phyloP scores from a whole-genome alignment of 345 rosid genomes.

The Combretum micranthum region DNA sequence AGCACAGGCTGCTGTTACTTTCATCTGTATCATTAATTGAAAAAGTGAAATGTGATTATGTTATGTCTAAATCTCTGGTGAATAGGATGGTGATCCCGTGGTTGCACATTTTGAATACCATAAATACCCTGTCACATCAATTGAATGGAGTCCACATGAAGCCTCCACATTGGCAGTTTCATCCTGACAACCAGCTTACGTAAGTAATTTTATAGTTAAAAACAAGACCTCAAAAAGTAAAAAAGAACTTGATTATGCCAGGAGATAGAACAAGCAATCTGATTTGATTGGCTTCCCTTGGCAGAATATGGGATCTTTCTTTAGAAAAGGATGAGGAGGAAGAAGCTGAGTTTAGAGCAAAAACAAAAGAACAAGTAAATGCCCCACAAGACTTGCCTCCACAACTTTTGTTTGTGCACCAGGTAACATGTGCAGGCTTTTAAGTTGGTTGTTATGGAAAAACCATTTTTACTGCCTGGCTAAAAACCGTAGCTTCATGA shows the following conservation, averaged over 20 bases:
- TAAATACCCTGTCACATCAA: conserved; percentile 82
- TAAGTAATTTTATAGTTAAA: conserved; percentile 23
- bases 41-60: too few species aligned
- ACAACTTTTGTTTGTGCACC: conserved; percentile 94
- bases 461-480: background rate
- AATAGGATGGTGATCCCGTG: conserved; percentile 63
- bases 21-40: too few species aligned
- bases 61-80: too few species aligned
- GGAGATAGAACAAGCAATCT: background rate
- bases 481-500: background rate
- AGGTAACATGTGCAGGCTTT: conserved; percentile 30
- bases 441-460: background rate
- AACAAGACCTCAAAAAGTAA: background rate
- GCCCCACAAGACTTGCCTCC: conserved; percentile 87
- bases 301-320: conserved; percentile 95
- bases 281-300: conserved; percentile 6
- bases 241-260: background rate
- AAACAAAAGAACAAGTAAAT: conserved; percentile 74
- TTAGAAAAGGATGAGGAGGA: conserved; percentile 94
- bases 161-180: conserved; percentile 81
- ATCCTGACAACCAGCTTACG: conserved; percentile 92
- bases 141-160: conserved; percentile 94
- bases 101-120: conserved; percentile 93
- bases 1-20: too few species aligned
- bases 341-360: conserved; percentile 82